These are phyloP conservation scores for Chlorella sorokiniana DNA, from an alignment of 139 green algal species.

Conservation along the genomic window DNA sequence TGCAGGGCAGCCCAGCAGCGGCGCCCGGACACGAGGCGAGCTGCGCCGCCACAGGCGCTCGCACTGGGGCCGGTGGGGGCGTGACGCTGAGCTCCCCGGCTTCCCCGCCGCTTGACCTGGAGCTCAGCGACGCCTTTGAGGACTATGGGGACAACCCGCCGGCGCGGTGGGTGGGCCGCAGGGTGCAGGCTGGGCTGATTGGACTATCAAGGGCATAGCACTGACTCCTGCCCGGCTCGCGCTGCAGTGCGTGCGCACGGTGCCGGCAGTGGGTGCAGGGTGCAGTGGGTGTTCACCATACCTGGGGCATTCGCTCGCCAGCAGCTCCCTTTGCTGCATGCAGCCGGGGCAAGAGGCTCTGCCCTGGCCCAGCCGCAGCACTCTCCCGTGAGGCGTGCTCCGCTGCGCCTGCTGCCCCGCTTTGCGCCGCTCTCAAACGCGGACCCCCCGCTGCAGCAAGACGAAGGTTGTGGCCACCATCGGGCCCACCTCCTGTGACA, in stretches of 20 bases:
- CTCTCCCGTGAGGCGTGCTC: too few relatives aligned
- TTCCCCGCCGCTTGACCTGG: background rate
- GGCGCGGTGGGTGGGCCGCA: background rate
- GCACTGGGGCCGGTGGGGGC: background rate
- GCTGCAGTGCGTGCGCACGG: too few relatives aligned
- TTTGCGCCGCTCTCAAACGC: too few relatives aligned
- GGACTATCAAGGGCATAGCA: background rate
- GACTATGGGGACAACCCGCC: constrained; percentile 10
- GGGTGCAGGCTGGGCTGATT: background rate
- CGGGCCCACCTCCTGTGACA: constrained; percentile 63
- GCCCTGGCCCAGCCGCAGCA: too few relatives aligned
- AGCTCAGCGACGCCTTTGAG: background rate
- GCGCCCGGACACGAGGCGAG: too few relatives aligned
- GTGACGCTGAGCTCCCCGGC: background rate
- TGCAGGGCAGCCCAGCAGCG: too few relatives aligned
- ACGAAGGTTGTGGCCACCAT: constrained; percentile 84
- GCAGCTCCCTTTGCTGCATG: background rate
- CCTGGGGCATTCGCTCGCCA: too few relatives aligned
- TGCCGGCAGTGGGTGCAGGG: too few relatives aligned
- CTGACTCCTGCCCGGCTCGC: background rate
- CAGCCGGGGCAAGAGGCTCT: too few relatives aligned
- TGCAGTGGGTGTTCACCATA: too few relatives aligned
- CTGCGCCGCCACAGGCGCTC: too few relatives aligned
- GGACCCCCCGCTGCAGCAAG: constrained; percentile 49
- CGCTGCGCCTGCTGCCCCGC: too few relatives aligned